Base-by-base conservation (phyloP, 257 asterid genomes). In the Lithospermum erythrorhizon region DNA sequence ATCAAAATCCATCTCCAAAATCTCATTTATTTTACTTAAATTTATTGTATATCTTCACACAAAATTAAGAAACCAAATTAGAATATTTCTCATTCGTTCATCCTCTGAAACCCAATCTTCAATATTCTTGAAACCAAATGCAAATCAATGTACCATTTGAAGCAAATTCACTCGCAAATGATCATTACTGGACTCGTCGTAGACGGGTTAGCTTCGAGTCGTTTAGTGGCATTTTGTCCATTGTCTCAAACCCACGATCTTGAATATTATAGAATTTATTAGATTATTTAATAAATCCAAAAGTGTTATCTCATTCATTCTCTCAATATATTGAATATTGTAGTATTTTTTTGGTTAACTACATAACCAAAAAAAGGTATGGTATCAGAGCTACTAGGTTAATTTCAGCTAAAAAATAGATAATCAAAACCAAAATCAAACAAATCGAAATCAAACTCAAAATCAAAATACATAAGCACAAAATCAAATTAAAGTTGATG, bases 121-220 rank as follows among this genome's bases (percentile, higher is more conserved):
- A 70, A 68, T 9, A 71, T 89, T 55, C 84, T 89, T 9, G 90
- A 89, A 69, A 59, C 83, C 35, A 86, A 73, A 73, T 89, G 96
- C 87, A 74, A 72, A 59, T 86, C 90, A 73, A 80, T 83, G 70
- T 48, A 57, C 59, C 96, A 83, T 15, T 82, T 88, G 73, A 71
- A 78, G 77, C 90, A 89, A 80, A 71, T 83, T 64, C 96, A 89
- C 21, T 79, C 89, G 57, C 94, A 79, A 8, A 80, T 89, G 84
- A 58, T 72, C 21, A 71, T 74, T 47, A 54, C 86, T 2, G 90
- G 90, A 2, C 85, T 89, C 25, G 58, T 72, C 22, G 71, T 69
- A 59, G 80, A 89, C 63, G 87, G 78, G 61, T 64, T 89, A 48
- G 90, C 95, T 58, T 80, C 84, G 63, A 86, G 96, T 61, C 95